Percentiles rank a stretch among this genome's conserved stretches.
Evolutionary conservation across 2,329 filamentous ascomycete species (phyloP).

Genomic region (Aspergillus amoenus): DNA sequence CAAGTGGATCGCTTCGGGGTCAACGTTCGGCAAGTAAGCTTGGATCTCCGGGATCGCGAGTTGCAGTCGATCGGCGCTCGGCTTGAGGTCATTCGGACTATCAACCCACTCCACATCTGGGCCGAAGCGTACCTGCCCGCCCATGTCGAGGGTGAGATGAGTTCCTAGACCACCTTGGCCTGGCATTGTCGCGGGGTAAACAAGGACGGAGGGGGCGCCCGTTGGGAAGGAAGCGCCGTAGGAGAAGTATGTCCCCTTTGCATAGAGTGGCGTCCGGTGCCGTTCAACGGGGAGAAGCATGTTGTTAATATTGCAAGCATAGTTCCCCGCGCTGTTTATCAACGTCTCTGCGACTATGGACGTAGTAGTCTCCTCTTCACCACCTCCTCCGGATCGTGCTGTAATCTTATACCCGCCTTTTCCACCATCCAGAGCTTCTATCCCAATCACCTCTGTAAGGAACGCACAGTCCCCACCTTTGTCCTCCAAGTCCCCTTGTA

Average conservation of each 20-base stretch:
- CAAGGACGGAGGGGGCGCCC: slow-evolving; percentile 62
- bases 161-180: slow-evolving; percentile 88
- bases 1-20: slow-evolving; percentile 63
- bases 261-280: slow-evolving; percentile 69
- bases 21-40: slow-evolving; percentile 73
- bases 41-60: slow-evolving; percentile 73
- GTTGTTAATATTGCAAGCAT: slow-evolving; percentile 75
- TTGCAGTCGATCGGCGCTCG: slow-evolving; percentile 62
- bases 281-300: slow-evolving; percentile 62
- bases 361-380: slow-evolving; percentile 26
- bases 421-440: slow-evolving; percentile 57
- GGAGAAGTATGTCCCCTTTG: slow-evolving; percentile 94
- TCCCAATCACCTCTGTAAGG: slow-evolving; percentile 61
- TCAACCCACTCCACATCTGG: slow-evolving; percentile 95
- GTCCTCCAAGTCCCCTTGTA: slow-evolving; percentile 76
- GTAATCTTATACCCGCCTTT: slow-evolving; percentile 68
- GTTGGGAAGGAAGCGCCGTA: slow-evolving; percentile 67
- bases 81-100: slow-evolving; percentile 65
- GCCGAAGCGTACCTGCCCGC: slow-evolving; percentile 81
- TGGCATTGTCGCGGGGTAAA: slow-evolving; percentile 84
- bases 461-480: slow-evolving; percentile 73
- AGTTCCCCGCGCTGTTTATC: slow-evolving; percentile 83
- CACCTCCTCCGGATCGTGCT: slow-evolving; percentile 40
- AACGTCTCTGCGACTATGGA: slow-evolving; percentile 72
- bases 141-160: slow-evolving; percentile 87